A percentile compares a stretch with the other conserved stretches of the same genome.
Conservation (phyloP, 305 asterid genomes). For the Withania somnifera region DNA sequence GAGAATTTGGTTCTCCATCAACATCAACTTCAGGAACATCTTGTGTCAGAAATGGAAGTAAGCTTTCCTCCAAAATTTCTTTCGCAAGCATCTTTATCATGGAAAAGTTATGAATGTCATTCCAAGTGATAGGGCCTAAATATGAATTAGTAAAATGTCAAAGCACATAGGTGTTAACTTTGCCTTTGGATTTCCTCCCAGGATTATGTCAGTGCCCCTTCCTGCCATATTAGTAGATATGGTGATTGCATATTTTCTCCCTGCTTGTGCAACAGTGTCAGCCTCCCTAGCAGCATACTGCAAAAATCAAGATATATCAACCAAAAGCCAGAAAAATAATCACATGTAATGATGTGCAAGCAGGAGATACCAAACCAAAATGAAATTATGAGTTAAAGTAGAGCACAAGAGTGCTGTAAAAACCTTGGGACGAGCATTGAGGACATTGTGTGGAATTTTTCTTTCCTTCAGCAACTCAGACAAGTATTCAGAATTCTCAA, state of each 20-base stretch:
- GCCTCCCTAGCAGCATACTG: conserved; percentile 99
- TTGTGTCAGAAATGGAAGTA: conserved; percentile 61
- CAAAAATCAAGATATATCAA: conserved; percentile 5
- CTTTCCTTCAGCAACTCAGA: conserved; percentile 66
- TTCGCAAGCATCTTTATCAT: conserved; percentile 73
- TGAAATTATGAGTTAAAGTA: neutral
- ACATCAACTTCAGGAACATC: conserved; percentile 51
- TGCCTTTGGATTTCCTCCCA: conserved; percentile 99
- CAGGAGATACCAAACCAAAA: conserved; percentile 1
- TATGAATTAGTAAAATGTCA: neutral
- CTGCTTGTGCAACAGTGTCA: conserved; percentile 96
- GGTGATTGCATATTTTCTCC: conserved; percentile 91
- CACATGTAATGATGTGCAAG: conserved; percentile 2
- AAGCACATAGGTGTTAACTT: conserved; percentile 5
- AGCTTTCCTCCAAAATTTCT: conserved; percentile 67
- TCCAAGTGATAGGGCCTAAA: neutral
- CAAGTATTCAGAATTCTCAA: conserved; percentile 85
- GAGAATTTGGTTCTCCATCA: conserved; percentile 48
- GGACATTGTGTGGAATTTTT: conserved; percentile 86
- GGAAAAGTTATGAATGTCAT: neutral
- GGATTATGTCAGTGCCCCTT: conserved; percentile 95
- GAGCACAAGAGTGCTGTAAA: neutral
- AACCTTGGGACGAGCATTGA: conserved; percentile 98
- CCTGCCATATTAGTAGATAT: conserved; percentile 99
- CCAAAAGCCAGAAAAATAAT: conserved; percentile 2